Conservation (phyloP, 2,329 filamentous ascomycete genomes). For the Nothophoma quercina region DNA sequence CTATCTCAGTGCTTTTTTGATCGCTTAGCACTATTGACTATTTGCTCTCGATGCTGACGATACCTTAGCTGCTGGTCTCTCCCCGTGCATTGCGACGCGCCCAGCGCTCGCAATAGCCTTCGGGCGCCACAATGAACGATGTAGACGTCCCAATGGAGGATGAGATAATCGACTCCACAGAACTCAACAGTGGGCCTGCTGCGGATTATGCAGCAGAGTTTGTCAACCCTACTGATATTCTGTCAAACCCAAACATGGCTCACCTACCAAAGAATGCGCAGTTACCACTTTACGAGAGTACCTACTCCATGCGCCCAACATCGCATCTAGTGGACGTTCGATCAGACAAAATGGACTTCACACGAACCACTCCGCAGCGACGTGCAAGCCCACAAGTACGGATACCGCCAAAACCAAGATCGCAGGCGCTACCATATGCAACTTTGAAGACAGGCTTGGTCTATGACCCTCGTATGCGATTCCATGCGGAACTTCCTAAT, state of each 20-base stretch:
- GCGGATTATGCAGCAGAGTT: slow-evolving; percentile 30
- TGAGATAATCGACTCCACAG: slow-evolving; percentile 42
- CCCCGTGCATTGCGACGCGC: slow-evolving; percentile 26
- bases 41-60: not conserved
- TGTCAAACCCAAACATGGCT: slow-evolving; percentile 25
- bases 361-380: slow-evolving; percentile 19
- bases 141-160: slow-evolving; percentile 43
- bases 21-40: not conserved
- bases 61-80: slow-evolving; percentile 17
- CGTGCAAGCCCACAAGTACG: slow-evolving; percentile 36
- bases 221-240: slow-evolving; percentile 41
- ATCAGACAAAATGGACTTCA: slow-evolving; percentile 37
- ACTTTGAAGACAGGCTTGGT: slow-evolving; percentile 55
- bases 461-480: slow-evolving; percentile 95
- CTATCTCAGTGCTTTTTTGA: not conserved
- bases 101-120: slow-evolving; percentile 21
- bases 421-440: slow-evolving; percentile 40
- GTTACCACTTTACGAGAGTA: slow-evolving; percentile 36
- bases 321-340: slow-evolving; percentile 12
- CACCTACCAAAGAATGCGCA: slow-evolving; percentile 31
- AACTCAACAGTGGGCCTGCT: slow-evolving; percentile 34
- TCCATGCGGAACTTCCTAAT: slow-evolving; percentile 77
- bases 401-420: slow-evolving; percentile 45
- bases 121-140: slow-evolving; percentile 33
- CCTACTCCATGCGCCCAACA: slow-evolving; percentile 15